Conservation (phyloP, 441 rosid genomes). For the Oxalis stricta region DNA sequence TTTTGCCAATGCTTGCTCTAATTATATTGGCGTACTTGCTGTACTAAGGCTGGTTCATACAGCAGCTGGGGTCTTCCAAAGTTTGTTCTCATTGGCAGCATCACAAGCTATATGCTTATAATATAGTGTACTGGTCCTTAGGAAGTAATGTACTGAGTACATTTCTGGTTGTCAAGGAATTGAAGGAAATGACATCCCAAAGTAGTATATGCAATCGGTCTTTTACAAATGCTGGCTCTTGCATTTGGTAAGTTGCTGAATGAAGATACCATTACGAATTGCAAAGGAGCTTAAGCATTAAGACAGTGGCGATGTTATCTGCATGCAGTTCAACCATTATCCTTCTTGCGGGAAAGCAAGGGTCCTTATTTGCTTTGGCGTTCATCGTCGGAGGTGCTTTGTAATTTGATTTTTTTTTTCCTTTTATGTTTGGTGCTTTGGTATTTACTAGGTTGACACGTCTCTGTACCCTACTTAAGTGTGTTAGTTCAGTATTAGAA, state of each 20-base stretch:
- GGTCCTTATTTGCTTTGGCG: conserved; percentile 62
- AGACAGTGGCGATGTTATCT: conserved; percentile 45
- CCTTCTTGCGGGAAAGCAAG: conserved; percentile 75
- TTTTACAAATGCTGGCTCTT: conserved; percentile 44
- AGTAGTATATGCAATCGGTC: conserved; percentile 39
- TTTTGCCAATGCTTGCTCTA: conserved; percentile 43
- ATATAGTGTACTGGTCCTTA: conserved; percentile 54
- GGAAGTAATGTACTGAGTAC: conserved; percentile 37
- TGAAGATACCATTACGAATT: conserved; percentile 13
- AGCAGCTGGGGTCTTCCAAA: conserved; percentile 27
- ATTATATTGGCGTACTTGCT: conserved; percentile 35
- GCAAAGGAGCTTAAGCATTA: conserved; percentile 20
- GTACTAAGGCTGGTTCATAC: conserved; percentile 16
- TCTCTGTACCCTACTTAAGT: too few relatives aligned
- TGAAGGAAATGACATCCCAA: conserved; percentile 44
- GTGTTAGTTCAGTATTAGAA: not conserved
- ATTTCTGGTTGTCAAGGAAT: conserved; percentile 22
- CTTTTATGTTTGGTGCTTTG: conserved; percentile 3
- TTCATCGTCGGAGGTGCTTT: conserved; percentile 53
- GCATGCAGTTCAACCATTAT: conserved; percentile 73
- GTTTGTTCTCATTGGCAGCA: conserved; percentile 37
- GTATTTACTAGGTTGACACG: too few relatives aligned
- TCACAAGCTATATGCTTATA: conserved; percentile 52
- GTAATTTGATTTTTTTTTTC: too few relatives aligned
- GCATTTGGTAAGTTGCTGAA: conserved; percentile 21